Evolutionary conservation across 1,284 basidiomycete species (phyloP).

Genomic region (Cryptococcus sp.): DNA sequence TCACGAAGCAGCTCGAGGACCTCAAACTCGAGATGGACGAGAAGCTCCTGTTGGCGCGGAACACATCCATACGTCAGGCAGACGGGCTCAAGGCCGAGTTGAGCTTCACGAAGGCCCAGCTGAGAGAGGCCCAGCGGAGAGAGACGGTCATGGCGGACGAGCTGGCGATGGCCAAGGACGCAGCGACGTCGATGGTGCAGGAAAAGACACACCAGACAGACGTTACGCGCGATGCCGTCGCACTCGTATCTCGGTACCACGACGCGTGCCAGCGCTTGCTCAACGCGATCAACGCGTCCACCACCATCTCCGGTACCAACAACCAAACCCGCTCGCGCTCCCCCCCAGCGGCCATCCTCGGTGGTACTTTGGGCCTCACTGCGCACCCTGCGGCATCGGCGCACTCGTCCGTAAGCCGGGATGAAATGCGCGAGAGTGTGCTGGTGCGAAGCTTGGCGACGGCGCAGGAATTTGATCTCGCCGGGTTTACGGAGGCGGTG

Average conservation of each 20-base stretch:
- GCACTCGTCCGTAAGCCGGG: constrained; percentile 4
- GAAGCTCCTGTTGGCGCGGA: constrained; percentile 43
- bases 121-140: constrained; percentile 43
- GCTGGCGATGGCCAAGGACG: constrained; percentile 42
- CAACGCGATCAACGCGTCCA: constrained; percentile 39
- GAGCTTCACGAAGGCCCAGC: constrained; percentile 44
- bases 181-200: constrained; percentile 27
- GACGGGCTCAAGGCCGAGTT: constrained; percentile 50
- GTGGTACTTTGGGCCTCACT: not conserved
- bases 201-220: constrained; percentile 33
- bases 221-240: constrained; percentile 41
- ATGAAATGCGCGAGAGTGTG: constrained; percentile 34
- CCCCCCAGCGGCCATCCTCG: not conserved
- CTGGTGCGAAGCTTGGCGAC: constrained; percentile 36
- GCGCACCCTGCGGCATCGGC: not conserved
- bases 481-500: constrained; percentile 75
- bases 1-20: constrained; percentile 55
- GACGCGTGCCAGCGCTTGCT: constrained; percentile 42
- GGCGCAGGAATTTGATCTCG: constrained; percentile 67
- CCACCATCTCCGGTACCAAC: constrained; percentile 44
- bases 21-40: constrained; percentile 38
- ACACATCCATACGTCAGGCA: constrained; percentile 41
- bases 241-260: constrained; percentile 41
- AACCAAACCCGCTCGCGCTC: constrained; percentile 14
- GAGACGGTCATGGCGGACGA: constrained; percentile 45